These are phyloP conservation scores for Chaetoceros tenuissimus DNA, from an alignment of 108 stramenopile species.

Conservation along the genomic window DNA sequence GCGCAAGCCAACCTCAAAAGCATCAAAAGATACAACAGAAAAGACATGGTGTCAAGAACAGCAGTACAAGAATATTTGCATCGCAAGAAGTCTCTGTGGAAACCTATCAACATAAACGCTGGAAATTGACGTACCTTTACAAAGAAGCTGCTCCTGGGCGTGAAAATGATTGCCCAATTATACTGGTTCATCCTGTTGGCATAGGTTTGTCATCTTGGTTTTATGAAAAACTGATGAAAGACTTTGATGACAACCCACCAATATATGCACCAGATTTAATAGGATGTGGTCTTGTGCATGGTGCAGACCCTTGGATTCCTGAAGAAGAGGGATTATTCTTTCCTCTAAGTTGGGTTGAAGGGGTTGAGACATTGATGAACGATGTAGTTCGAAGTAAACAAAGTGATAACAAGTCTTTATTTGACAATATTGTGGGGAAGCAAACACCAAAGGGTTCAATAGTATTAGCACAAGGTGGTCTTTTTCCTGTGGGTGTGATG, in stretches of 20 bases:
- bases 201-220: constrained; percentile 61
- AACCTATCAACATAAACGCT: constrained; percentile 31
- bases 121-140: constrained; percentile 47
- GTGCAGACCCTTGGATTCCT: constrained; percentile 45
- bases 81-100: too few relatives aligned
- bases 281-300: constrained; percentile 55
- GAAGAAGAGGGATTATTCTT: constrained; percentile 27
- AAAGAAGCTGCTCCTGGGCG: constrained; percentile 19
- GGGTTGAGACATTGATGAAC: constrained; percentile 31
- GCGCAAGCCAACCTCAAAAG: too few relatives aligned
- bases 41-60: too few relatives aligned
- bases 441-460: constrained; percentile 13
- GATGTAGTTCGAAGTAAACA: background rate
- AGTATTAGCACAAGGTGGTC: constrained; percentile 55
- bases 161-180: constrained; percentile 16
- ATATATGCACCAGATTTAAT: constrained; percentile 56
- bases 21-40: too few relatives aligned
- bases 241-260: constrained; percentile 18
- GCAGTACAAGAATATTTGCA: too few relatives aligned
- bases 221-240: constrained; percentile 35
- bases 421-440: too few relatives aligned
- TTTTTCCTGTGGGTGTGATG: constrained; percentile 50
- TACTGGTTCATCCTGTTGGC: constrained; percentile 65
- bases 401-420: too few relatives aligned
- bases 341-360: constrained; percentile 53